Conservation (phyloP, 768 basidiomycete species). For the Obba rivulosa region DNA sequence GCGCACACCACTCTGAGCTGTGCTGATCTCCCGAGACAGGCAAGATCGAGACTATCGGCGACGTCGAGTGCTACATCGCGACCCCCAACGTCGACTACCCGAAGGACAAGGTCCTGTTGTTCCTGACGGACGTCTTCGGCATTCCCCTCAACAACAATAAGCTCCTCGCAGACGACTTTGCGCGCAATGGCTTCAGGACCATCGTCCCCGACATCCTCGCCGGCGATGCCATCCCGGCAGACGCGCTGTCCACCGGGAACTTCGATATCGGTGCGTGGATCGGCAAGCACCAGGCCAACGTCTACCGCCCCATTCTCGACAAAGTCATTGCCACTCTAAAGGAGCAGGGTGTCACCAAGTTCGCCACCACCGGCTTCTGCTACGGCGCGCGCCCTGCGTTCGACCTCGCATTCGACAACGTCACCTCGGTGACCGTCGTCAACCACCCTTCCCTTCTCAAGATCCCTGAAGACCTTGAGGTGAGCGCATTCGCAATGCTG, state of each 20-base stretch:
- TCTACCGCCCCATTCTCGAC: slow-evolving; percentile 37
- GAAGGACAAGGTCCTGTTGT: slow-evolving; percentile 31
- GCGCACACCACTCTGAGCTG: not conserved
- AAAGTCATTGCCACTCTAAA: slow-evolving; percentile 54
- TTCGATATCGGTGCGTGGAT: slow-evolving; percentile 32
- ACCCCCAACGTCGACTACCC: slow-evolving; percentile 31
- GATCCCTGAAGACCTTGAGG: slow-evolving; percentile 58
- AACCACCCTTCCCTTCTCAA: slow-evolving; percentile 62
- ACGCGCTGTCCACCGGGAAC: slow-evolving; percentile 10
- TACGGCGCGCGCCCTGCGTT: slow-evolving; percentile 60
- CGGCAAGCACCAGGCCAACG: slow-evolving; percentile 24
- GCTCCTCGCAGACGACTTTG: slow-evolving; percentile 41
- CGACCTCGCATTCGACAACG: slow-evolving; percentile 54
- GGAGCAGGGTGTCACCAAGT: slow-evolving; percentile 47
- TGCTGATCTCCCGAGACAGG: slow-evolving; percentile 18
- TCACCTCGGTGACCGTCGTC: slow-evolving; percentile 42
- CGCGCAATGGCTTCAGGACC: slow-evolving; percentile 35
- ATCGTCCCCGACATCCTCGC: slow-evolving; percentile 32
- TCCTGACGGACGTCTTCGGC: slow-evolving; percentile 33
- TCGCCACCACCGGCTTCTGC: slow-evolving; percentile 68
- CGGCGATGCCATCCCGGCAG: slow-evolving; percentile 28
- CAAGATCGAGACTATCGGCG: slow-evolving; percentile 31
- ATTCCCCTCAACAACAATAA: slow-evolving; percentile 27
- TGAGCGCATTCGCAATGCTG: slow-evolving; percentile 16
- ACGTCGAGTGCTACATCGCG: slow-evolving; percentile 35